Percentiles rank a stretch among this genome's conserved stretches.
Conservation (phyloP, 1,284 basidiomycete species). For the Earliella scabrosa region DNA sequence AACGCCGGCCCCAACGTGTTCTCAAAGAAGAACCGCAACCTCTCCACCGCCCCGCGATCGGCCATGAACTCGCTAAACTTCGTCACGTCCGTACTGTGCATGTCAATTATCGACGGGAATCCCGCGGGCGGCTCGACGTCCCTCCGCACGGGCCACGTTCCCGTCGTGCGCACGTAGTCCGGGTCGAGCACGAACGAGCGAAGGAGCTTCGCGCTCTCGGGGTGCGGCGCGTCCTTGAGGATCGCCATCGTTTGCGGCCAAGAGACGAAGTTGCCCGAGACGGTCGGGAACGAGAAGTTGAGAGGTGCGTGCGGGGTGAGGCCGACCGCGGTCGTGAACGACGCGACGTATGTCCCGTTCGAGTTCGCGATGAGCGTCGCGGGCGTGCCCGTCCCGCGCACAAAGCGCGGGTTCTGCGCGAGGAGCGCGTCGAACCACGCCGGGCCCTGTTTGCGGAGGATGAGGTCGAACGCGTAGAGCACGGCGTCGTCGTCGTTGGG, state of each 20-base stretch:
- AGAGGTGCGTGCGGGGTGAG: not conserved
- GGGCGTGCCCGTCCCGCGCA: not conserved
- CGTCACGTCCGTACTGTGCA: not conserved
- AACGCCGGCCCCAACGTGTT: not conserved
- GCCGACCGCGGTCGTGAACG: not conserved
- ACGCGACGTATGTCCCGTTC: not conserved
- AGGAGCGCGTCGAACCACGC: not conserved
- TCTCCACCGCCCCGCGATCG: not conserved
- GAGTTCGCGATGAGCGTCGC: not conserved
- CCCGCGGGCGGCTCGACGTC: not conserved
- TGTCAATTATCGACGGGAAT: not conserved
- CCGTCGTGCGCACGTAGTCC: not conserved
- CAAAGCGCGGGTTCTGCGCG: not conserved
- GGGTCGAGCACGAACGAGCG: not conserved
- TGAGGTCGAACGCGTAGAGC: not conserved
- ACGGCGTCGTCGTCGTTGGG: not conserved
- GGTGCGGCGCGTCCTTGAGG: conserved; percentile 1
- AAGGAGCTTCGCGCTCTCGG: not conserved
- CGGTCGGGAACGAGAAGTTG: not conserved
- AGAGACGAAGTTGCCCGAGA: not conserved
- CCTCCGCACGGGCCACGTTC: not conserved
- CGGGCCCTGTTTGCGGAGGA: not conserved
- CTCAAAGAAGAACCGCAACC: not conserved
- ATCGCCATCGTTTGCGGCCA: not conserved
- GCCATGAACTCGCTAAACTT: conserved; percentile 1